Evolutionary conservation across 2,329 filamentous ascomycete genomes (phyloP).

Genomic region (Penicillium glabrum): DNA sequence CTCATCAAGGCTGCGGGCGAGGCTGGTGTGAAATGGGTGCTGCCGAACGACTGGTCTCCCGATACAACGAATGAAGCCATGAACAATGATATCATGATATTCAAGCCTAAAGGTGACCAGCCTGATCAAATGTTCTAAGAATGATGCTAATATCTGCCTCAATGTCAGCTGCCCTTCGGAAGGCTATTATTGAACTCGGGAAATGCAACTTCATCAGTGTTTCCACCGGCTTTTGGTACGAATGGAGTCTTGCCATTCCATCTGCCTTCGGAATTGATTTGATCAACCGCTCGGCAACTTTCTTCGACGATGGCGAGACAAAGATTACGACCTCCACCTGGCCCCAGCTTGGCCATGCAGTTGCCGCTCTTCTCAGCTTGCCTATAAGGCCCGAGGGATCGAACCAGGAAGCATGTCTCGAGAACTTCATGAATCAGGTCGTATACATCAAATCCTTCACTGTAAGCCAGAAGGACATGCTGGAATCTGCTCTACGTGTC

Average conservation of each 20-base stretch:
- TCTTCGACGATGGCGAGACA: constrained; percentile 55
- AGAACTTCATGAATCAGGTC: constrained; percentile 13
- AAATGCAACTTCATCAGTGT: constrained; percentile 21
- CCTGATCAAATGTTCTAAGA: too few relatives aligned
- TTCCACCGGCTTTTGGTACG: constrained; percentile 47
- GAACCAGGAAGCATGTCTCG: constrained; percentile 7
- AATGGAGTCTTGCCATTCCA: constrained; percentile 40
- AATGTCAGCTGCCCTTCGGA: constrained; percentile 3
- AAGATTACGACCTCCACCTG: constrained; percentile 50
- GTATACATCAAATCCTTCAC: constrained; percentile 21
- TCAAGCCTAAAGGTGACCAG: constrained; percentile 2
- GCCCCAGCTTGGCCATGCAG: constrained; percentile 46
- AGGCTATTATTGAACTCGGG: constrained; percentile 22
- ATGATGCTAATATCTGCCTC: not conserved
- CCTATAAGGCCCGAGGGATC: constrained; percentile 8
- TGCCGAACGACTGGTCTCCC: constrained; percentile 50
- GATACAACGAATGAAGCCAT: constrained; percentile 28
- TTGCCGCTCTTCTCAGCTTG: constrained; percentile 49
- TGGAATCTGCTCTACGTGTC: constrained; percentile 26
- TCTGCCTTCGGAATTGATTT: constrained; percentile 46
- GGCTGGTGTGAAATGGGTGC: constrained; percentile 51
- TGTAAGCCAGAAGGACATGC: constrained; percentile 23
- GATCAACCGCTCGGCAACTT: constrained; percentile 33
- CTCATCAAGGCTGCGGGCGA: constrained; percentile 51
- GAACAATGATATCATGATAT: constrained; percentile 6